phyloP scores from a whole-genome alignment of 1,284 basidiomycete species.

The Xerocomus nothofagi region DNA sequence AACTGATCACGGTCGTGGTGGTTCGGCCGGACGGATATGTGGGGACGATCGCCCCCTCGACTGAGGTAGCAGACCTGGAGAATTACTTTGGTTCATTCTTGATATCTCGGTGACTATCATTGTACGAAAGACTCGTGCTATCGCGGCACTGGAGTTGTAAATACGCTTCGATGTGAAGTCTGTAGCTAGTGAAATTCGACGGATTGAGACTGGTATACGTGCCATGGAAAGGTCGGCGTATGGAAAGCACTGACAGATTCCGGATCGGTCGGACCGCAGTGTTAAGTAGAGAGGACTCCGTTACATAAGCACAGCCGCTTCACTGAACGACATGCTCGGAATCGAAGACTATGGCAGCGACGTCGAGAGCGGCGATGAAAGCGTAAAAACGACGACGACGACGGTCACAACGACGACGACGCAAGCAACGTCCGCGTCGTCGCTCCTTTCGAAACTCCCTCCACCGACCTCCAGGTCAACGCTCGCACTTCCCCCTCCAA shows the following conservation, averaged over 20 bases:
- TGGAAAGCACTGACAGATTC: too few species aligned
- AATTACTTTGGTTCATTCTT: slow-evolving; percentile 40
- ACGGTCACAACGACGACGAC: not conserved
- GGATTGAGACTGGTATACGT: too few species aligned
- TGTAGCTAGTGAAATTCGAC: too few species aligned
- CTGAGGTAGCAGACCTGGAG: slow-evolving; percentile 35
- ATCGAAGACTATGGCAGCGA: slow-evolving; percentile 74
- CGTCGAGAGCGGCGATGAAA: slow-evolving; percentile 54
- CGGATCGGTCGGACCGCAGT: too few species aligned
- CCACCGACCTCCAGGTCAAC: slow-evolving; percentile 34
- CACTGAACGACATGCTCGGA: slow-evolving; percentile 59
- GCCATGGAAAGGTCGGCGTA: too few species aligned
- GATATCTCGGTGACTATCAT: not conserved
- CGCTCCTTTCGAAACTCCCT: slow-evolving; percentile 28
- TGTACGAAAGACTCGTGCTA: too few species aligned
- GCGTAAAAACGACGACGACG: slow-evolving; percentile 9
- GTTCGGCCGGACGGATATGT: slow-evolving; percentile 62
- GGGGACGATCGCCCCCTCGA: slow-evolving; percentile 44
- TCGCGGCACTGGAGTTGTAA: too few species aligned
- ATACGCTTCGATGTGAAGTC: too few species aligned
- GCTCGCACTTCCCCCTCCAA: slow-evolving; percentile 40
- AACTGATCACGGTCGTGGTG: slow-evolving; percentile 48
- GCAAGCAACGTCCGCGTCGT: slow-evolving; percentile 16
- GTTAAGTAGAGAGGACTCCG: too few species aligned
- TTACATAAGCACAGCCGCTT: too few species aligned